phyloP scores from a whole-genome alignment of 2,329 filamentous ascomycete genomes.

The Beauveria australis region DNA sequence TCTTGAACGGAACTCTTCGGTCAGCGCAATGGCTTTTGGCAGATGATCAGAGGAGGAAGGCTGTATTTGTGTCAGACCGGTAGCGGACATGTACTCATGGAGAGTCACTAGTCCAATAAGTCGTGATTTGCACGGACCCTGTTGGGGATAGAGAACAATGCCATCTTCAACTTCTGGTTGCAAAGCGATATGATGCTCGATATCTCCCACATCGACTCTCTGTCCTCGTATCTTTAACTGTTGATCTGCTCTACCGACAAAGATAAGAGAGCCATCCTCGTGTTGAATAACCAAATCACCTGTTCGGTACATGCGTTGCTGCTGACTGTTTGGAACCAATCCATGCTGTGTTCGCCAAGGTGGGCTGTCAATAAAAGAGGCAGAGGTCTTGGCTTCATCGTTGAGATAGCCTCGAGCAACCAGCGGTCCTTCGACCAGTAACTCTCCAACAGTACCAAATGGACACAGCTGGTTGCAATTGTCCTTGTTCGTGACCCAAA shows the following conservation, averaged over 20 bases:
- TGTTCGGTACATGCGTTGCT: constrained; percentile 6
- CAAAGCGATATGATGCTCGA: not conserved
- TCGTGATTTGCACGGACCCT: not conserved
- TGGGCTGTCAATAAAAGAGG: constrained; percentile 20
- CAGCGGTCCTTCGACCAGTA: constrained; percentile 34
- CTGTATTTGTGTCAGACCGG: not conserved
- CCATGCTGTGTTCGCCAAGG: constrained; percentile 14
- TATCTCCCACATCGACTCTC: not conserved
- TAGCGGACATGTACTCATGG: not conserved
- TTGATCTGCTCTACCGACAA: not conserved
- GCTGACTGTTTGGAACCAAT: not conserved
- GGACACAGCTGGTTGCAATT: constrained; percentile 16
- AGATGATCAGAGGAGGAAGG: not conserved
- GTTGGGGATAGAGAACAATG: not conserved
- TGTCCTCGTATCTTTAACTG: not conserved
- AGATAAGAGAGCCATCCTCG: not conserved
- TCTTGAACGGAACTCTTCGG: not conserved
- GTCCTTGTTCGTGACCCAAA: constrained; percentile 19
- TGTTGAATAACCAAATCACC: constrained; percentile 9
- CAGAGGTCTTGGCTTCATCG: constrained; percentile 22
- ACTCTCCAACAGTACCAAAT: constrained; percentile 23
- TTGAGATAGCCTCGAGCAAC: constrained; percentile 43
- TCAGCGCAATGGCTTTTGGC: not conserved
- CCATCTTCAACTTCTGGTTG: not conserved
- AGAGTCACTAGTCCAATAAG: not conserved